Percentiles rank a stretch among this genome's conserved stretches.
phyloP scores from a whole-genome alignment of 1,139 yeast species.

The Scheffersomyces stambukii region DNA sequence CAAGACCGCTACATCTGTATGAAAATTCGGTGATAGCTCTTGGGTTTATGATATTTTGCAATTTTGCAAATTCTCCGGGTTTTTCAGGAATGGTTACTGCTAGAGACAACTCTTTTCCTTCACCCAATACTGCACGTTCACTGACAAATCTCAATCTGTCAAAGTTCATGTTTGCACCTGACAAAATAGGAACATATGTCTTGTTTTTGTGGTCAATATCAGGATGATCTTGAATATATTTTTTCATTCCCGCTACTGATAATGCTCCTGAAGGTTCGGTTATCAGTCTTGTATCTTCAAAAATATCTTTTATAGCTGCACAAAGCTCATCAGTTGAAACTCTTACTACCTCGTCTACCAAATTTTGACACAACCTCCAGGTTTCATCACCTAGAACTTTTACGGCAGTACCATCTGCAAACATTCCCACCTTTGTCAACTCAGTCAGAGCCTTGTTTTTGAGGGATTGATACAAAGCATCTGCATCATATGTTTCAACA shows the following conservation, averaged over 20 bases:
- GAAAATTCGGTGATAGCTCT: conserved; percentile 91
- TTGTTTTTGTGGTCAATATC: conserved; percentile 68
- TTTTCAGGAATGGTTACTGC: conserved; percentile 85
- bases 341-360: conserved; percentile 82
- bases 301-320: conserved; percentile 95
- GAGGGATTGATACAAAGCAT: conserved; percentile 79
- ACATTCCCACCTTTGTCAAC: conserved; percentile 79
- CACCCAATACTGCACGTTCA: conserved; percentile 96
- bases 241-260: conserved; percentile 90
- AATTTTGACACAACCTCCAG: conserved; percentile 71
- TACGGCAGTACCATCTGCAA: conserved; percentile 99
- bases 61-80: conserved; percentile 82
- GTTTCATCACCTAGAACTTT: conserved; percentile 87
- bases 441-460: conserved; percentile 49
- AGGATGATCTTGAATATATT: conserved; percentile 63
- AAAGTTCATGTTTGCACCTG: conserved; percentile 98
- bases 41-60: conserved; percentile 76
- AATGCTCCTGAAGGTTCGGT: conserved; percentile 98
- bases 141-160: conserved; percentile 95
- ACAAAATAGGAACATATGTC: conserved; percentile 78
- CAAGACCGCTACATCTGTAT: conserved; percentile 61
- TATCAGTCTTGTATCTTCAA: conserved; percentile 90
- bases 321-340: conserved; percentile 94
- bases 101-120: conserved; percentile 92
- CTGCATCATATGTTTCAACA: conserved; percentile 94